Conservation (phyloP, 2,329 filamentous ascomycete genomes). For the Gliomastix tumulicola region DNA sequence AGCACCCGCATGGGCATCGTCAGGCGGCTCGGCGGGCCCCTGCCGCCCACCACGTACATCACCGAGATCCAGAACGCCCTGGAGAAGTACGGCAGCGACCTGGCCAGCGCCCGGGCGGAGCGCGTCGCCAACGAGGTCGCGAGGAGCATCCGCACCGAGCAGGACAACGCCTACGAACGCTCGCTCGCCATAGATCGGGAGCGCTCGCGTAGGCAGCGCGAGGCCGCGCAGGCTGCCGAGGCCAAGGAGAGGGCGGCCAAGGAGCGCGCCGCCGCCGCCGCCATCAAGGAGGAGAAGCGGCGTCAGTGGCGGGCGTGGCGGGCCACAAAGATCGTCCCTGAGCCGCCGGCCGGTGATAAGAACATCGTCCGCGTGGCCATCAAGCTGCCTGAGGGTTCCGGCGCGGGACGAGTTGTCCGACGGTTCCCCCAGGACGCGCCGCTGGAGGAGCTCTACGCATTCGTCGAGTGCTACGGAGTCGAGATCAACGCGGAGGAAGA, state of each 20-base stretch:
- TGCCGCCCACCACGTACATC: conserved; percentile 63
- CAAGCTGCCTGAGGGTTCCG: conserved; percentile 52
- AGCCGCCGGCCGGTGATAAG: conserved; percentile 57
- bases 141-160: conserved; percentile 76
- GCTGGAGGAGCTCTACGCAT: conserved; percentile 89
- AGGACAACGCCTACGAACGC: conserved; percentile 90
- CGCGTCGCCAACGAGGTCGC: conserved; percentile 74
- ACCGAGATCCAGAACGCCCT: conserved; percentile 69
- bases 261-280: conserved; percentile 56
- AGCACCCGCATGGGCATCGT: conserved; percentile 87
- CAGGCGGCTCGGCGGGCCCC: conserved; percentile 67
- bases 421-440: conserved; percentile 63
- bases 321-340: conserved; percentile 55
- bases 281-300: conserved; percentile 31
- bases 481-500: conserved; percentile 13
- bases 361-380: conserved; percentile 66
- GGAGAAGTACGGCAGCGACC: conserved; percentile 65
- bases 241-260: conserved; percentile 57
- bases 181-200: conserved; percentile 84
- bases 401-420: conserved; percentile 69
- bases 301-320: conserved; percentile 79
- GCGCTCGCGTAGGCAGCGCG: conserved; percentile 66
- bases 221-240: conserved; percentile 66
- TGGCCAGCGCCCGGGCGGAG: conserved; percentile 68
- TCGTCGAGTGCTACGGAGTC: conserved; percentile 74